Evolutionary conservation across 1,139 yeast genomes (phyloP), one percentile per base, ranked within the genome.

Genomic region (Pichia sp.): DNA sequence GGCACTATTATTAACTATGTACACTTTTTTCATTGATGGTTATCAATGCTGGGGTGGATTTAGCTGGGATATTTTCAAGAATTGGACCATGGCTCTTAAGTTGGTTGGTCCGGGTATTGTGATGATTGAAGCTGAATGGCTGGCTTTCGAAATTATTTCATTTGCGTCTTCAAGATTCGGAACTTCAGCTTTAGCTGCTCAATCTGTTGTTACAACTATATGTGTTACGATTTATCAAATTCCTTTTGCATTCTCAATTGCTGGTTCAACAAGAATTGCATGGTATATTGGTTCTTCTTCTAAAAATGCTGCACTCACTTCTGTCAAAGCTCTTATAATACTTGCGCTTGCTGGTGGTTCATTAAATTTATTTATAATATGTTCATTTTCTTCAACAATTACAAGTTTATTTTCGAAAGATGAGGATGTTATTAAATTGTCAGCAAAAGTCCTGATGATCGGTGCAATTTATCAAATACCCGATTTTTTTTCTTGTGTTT

Each of bases 241-340:
- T 18, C 90, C 92, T 7, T 82, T 83, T 67, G 87, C 90, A 1
- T 71, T 83, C 45, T 77, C 86, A 8, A 82, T 85, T 45, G 87
- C 89, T 4, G 76, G 86, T 1, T 79, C 89, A 13, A 83, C 92
- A 0, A 73, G 92, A 66, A 75, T 84, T 40, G 94, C 92, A 1
- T 82, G 87, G 79, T 82, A 72, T 57, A 75, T 85, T 52, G 94
- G 94, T 9, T 84, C 88, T 1, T 85, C 85, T 0, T 72, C 82
- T 3, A 75, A 72, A 50, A 54, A 59, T 20, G 69, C 82, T 0
- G 78, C 83, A 0, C 60, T 65, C n/a, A 67, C 65, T 1, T 72
- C 71, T 6, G 57, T 71, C 0, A 60, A 65, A 16, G 74, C 80
- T 0, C 64, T 80, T 2, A 58, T 79, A 37, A 44, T 63, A 8